Percentiles rank a stretch among this genome's conserved stretches.
These are phyloP conservation scores for Trematosphaeria pertusa DNA, from an alignment of 2,329 filamentous ascomycete genomes.

Conservation along the genomic window DNA sequence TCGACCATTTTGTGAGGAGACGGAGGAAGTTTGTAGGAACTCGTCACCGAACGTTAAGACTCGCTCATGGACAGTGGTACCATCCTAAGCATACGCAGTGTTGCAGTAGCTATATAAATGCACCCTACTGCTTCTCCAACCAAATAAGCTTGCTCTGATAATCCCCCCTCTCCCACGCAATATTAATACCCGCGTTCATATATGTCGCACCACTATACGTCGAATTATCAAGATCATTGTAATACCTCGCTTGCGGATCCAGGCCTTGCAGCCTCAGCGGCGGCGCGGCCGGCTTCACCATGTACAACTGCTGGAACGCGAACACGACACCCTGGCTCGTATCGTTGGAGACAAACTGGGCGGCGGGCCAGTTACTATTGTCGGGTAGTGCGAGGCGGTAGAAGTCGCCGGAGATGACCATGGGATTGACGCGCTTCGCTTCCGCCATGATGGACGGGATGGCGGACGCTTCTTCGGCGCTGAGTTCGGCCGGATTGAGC, in stretches of 20 bases:
- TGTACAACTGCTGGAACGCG: conserved; percentile 64
- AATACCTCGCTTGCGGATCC: conserved; percentile 61
- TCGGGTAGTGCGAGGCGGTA: conserved; percentile 66
- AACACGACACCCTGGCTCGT: conserved; percentile 61
- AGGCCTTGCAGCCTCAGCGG: conserved; percentile 64
- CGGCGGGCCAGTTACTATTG: conserved; percentile 68
- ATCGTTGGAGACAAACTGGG: conserved; percentile 64
- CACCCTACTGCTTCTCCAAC: conserved; percentile 56
- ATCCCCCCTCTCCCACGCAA: conserved; percentile 56
- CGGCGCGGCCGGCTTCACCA: conserved; percentile 61
- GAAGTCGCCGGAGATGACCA: conserved; percentile 65
- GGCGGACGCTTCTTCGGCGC: conserved; percentile 58
- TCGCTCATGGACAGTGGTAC: too few relatives aligned
- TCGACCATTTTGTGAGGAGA: too few relatives aligned
- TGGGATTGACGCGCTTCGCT: conserved; percentile 64
- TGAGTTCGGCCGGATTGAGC: conserved; percentile 63
- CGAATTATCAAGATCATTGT: conserved; percentile 57
- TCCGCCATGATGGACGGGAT: conserved; percentile 63
- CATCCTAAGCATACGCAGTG: too few relatives aligned
- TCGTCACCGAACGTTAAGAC: too few relatives aligned
- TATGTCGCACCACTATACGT: conserved; percentile 65
- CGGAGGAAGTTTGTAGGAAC: too few relatives aligned
- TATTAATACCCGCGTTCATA: conserved; percentile 68
- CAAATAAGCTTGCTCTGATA: conserved; percentile 66
- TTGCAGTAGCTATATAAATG: too few relatives aligned